Conservation (phyloP, 2,329 filamentous ascomycete species). For the Epichloe hybrida region DNA sequence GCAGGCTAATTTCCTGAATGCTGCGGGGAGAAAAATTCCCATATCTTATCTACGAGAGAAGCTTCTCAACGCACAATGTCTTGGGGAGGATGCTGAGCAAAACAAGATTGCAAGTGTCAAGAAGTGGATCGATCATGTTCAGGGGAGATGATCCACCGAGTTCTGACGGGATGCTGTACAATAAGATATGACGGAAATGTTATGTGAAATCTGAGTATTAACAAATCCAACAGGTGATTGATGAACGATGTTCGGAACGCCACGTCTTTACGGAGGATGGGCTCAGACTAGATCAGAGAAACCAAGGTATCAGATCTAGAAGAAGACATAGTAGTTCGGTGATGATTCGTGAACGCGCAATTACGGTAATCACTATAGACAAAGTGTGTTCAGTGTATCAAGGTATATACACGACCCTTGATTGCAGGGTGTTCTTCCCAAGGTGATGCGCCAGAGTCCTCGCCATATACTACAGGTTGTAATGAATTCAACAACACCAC, state of each 20-base stretch:
- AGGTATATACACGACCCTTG: background rate
- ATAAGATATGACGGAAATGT: no score
- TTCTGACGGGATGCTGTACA: no score
- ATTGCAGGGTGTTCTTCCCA: background rate
- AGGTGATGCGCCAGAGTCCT: background rate
- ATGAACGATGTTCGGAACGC: no score
- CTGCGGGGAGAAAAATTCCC: constrained; percentile 27
- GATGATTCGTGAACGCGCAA: no score
- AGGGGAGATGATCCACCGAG: background rate
- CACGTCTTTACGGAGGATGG: no score
- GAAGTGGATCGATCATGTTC: constrained; percentile 1
- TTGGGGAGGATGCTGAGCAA: background rate
- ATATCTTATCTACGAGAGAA: constrained; percentile 23
- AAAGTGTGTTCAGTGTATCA: background rate
- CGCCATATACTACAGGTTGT: background rate
- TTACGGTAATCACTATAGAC: no score
- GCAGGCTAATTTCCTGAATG: constrained; percentile 31
- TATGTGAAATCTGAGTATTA: no score
- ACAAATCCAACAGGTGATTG: no score
- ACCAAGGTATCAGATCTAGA: no score
- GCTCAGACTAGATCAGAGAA: no score
- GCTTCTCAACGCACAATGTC: constrained; percentile 5
- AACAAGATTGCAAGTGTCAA: background rate
- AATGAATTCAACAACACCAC: background rate
- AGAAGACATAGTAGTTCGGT: no score